Evolutionary conservation across 2,329 filamentous ascomycete genomes (phyloP).

Genomic region (Arthrobotrys sinensis): DNA sequence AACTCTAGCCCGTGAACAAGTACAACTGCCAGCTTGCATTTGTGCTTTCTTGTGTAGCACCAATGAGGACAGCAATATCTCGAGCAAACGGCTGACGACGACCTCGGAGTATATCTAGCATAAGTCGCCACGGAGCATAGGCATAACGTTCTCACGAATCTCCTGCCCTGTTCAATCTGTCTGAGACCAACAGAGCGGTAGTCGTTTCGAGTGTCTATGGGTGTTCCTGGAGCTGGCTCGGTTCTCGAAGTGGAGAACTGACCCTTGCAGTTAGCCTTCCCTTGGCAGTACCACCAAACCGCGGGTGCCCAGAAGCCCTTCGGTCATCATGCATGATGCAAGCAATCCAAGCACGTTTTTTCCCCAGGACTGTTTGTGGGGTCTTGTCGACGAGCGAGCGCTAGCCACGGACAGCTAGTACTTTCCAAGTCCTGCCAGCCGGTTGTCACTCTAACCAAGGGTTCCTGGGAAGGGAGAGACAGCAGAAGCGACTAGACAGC

Average conservation of each 20-base stretch:
- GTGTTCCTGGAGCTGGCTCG: constrained; percentile 31
- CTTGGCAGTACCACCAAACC: constrained; percentile 56
- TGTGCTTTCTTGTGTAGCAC: constrained; percentile 23
- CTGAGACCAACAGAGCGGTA: constrained; percentile 29
- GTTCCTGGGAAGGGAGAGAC: constrained; percentile 47
- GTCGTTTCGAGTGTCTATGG: constrained; percentile 44
- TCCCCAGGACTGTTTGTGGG: constrained; percentile 38
- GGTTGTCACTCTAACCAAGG: constrained; percentile 41
- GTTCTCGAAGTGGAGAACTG: constrained; percentile 42
- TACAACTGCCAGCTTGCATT: constrained; percentile 1
- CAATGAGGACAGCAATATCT: neutral
- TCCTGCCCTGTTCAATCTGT: constrained; percentile 20
- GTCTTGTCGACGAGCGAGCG: constrained; percentile 6
- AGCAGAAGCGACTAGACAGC: constrained; percentile 42
- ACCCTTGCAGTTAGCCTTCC: constrained; percentile 49
- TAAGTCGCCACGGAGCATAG: constrained; percentile 24
- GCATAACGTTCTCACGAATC: constrained; percentile 12
- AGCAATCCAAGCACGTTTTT: constrained; percentile 60
- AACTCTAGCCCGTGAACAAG: neutral
- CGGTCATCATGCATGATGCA: constrained; percentile 60
- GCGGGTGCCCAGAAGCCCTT: constrained; percentile 51
- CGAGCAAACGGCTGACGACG: constrained; percentile 1
- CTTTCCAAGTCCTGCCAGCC: constrained; percentile 36
- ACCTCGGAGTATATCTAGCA: neutral
- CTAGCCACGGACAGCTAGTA: constrained; percentile 53